Base-by-base conservation (phyloP, 169 alveolate species). In the Plasmodium cynomolgi region DNA sequence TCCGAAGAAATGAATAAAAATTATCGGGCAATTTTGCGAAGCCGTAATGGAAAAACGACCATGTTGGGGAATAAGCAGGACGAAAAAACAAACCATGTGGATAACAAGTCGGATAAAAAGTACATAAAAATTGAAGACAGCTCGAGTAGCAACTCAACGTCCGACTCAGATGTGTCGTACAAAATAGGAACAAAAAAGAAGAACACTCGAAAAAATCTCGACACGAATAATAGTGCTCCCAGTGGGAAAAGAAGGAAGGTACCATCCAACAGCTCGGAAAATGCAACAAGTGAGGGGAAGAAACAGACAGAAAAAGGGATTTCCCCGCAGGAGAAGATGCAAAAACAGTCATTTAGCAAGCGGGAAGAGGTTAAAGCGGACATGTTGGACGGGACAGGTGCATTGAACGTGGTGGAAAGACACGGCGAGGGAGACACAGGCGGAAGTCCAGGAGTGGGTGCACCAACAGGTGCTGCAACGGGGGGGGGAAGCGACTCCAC, bases 141-240 rank as follows among this genome's bases (percentile, higher is more conserved):
- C 31, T 75, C 93, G 20, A 50, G 62, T 17, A 79, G 71, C 44
- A 41, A 17, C 37, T 84, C 93, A 23, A 71, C 92, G 4, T 37
- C 83, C 17, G 93, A 86, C 81, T 86, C 93, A 26, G 93, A 86
- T 13, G 93, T 71, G n/a, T 75, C 93, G 2, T 86, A 23, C 54
- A 86, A 58, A 54, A 77, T 86, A 77, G 26, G 20, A 29, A 50
- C 81, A 86, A 86, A 77, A n/a, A 86, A 29, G 31, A 82, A 82
- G 47, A 54, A 23, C 31, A 86, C 80, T 54, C 58, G 33, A 77
- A 86, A 86, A 77, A 84, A 74, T 11, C 0, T 58, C 13, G 39
- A 73, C 79, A 20, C 77, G 33, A 84, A 84, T 20, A 84, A 84
- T 8, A 29, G n/a, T 79, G 41, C 77, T 26, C n/a, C 77, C 77